phyloP scores from a whole-genome alignment of 2,329 filamentous ascomycete species.

The Nectriaceae sp. region DNA sequence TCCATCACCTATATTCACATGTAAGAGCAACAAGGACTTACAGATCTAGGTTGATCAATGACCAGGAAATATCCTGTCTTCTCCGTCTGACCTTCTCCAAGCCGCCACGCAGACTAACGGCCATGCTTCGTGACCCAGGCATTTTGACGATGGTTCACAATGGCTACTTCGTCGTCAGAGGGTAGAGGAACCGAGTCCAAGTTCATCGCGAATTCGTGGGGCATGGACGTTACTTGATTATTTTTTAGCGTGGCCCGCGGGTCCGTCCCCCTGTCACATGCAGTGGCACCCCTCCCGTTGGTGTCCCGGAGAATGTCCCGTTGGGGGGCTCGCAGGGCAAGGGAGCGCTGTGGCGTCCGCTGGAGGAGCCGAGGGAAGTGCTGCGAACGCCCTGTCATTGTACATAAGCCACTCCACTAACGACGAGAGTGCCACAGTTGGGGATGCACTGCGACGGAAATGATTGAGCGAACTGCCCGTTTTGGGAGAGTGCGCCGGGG shows the following conservation, averaged over 20 bases:
- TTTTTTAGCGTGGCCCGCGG: constrained; percentile 29
- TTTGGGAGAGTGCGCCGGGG: too few relatives aligned
- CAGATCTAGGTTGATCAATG: constrained; percentile 69
- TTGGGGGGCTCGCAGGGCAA: not conserved
- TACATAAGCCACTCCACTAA: constrained; percentile 15
- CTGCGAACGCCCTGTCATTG: constrained; percentile 15
- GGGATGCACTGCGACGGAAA: too few relatives aligned
- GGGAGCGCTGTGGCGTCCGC: constrained; percentile 4
- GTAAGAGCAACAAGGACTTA: constrained; percentile 44
- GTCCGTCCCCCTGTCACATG: constrained; percentile 27
- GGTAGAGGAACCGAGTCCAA: not conserved
- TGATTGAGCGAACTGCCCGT: too few relatives aligned
- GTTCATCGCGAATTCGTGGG: constrained; percentile 20
- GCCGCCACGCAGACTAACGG: constrained; percentile 69
- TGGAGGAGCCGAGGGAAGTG: not conserved
- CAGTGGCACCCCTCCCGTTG: constrained; percentile 2
- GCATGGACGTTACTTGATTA: constrained; percentile 34
- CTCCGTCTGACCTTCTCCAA: constrained; percentile 62
- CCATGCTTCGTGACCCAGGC: constrained; percentile 70
- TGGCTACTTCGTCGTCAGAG: not conserved
- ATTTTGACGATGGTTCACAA: constrained; percentile 36
- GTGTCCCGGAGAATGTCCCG: too few relatives aligned
- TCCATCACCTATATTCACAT: not conserved
- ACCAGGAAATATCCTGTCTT: constrained; percentile 55
- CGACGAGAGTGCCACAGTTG: too few relatives aligned